Evolutionary conservation across 2,329 filamentous ascomycete species (phyloP), one percentile per base, ranked within the genome.

Genomic region (Cordyceps javanica): DNA sequence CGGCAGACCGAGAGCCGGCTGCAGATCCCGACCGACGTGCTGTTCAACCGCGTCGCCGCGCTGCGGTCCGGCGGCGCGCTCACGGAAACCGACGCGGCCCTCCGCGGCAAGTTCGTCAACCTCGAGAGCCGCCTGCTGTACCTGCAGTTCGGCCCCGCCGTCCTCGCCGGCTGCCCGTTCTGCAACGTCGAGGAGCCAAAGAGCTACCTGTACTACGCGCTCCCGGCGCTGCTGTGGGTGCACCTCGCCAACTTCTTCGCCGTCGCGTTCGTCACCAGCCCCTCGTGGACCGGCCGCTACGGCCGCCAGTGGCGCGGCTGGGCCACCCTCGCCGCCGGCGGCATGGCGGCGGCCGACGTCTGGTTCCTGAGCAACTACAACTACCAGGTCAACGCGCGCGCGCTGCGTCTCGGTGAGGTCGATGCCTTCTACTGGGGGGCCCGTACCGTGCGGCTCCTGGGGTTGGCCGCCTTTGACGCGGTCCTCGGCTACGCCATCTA

Each of bases 21-120:
- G 19, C 89, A 91, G 66, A 93, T 89, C 42, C 86, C 91, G n/a
- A 87, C 83, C 42, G 89, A 93, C 67, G 86, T 95, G 34, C 80
- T 97, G 60, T 94, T 96, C 72, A 84, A 82, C 59, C 89, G 93
- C 16, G 80, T 97, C 10, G 72, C 79, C 4, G 70, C 78, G 2
- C 67, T 87, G 1, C 81, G 87, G 0, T 75, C 80, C 0, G 63
- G 63, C 36, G 64, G 65, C 41, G 62, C 64, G 10, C 77, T 90
- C 2, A 86, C 82, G 0, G 61, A 73, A 0, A 60, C 70, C 13
- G 92, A 97, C 72, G 77, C 82, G 52, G 73, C 79, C 25, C 79
- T 97, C 10, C 81, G 85, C 54, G 73, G 76, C 26, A 86, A 86
- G 64, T 86, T 97, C 67, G 81, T 83, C 63, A 87, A 82, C 60